These are phyloP conservation scores for Phytophthora litchii DNA, from an alignment of 352 stramenopile genomes.

Conservation along the genomic window DNA sequence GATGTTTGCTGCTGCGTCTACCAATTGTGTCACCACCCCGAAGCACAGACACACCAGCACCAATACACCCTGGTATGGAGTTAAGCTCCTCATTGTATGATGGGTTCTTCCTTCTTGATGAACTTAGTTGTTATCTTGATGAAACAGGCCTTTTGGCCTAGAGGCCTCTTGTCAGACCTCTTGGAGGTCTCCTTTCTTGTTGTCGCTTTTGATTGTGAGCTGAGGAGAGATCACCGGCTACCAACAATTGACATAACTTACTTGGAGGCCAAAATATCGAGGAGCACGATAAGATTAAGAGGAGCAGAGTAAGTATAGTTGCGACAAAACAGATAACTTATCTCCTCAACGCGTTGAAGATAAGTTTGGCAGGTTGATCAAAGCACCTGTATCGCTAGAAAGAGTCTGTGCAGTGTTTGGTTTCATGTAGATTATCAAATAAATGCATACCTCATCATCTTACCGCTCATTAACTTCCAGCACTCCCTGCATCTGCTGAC, in stretches of 20 bases:
- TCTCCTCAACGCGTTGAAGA: not conserved
- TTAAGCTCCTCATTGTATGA: not conserved
- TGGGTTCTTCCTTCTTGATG: not conserved
- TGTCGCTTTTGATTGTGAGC: slow-evolving; percentile 17
- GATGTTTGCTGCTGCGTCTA: slow-evolving; percentile 33
- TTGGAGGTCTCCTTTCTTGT: slow-evolving; percentile 1
- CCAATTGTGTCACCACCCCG: not conserved
- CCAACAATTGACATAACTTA: not conserved
- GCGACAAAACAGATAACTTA: slow-evolving; percentile 9
- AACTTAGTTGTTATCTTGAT: not conserved
- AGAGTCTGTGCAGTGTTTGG: no score
- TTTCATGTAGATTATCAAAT: not conserved
- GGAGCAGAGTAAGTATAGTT: not conserved
- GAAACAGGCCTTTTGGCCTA: slow-evolving; percentile 8
- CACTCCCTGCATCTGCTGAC: not conserved
- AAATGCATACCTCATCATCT: not conserved
- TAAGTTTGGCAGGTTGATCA: not conserved
- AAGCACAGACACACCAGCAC: slow-evolving; percentile 9
- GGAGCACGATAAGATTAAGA: slow-evolving; percentile 13
- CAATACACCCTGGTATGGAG: not conserved
- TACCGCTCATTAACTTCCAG: not conserved
- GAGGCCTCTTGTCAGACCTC: not conserved
- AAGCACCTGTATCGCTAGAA: no score
- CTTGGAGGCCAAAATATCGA: not conserved
- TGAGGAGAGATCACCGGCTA: not conserved